phyloP scores from a whole-genome alignment of 2,329 filamentous ascomycete species.

The Colletotrichum sp. region DNA sequence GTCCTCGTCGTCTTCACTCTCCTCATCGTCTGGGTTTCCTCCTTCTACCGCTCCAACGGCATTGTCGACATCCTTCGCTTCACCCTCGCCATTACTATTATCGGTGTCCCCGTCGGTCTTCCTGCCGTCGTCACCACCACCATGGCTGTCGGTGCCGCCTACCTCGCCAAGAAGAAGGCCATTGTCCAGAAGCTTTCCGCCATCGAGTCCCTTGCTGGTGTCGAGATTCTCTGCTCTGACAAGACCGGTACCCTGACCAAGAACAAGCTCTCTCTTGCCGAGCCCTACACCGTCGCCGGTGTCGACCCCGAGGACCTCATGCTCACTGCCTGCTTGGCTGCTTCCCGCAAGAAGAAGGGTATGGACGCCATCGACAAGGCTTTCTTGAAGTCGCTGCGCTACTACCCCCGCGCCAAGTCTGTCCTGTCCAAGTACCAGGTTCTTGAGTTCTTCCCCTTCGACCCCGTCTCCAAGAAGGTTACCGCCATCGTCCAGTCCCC shows the following conservation, averaged over 20 bases:
- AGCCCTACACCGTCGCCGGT: constrained; percentile 83
- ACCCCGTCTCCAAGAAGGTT: constrained; percentile 94
- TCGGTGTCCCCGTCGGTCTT: constrained; percentile 92
- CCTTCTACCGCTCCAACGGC: constrained; percentile 84
- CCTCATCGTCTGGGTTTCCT: constrained; percentile 83
- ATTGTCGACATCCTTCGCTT: constrained; percentile 83
- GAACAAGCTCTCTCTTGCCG: constrained; percentile 88
- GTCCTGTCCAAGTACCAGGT: constrained; percentile 85
- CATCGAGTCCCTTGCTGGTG: constrained; percentile 90
- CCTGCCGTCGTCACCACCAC: constrained; percentile 93
- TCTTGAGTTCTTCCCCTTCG: constrained; percentile 85
- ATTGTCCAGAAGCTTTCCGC: constrained; percentile 93
- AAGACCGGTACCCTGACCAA: constrained; percentile 94
- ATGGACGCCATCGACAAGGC: constrained; percentile 95
- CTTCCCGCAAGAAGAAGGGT: constrained; percentile 93
- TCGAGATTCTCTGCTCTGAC: constrained; percentile 93
- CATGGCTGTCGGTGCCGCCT: constrained; percentile 92
- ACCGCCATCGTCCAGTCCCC: constrained; percentile 83
- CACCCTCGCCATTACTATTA: constrained; percentile 88
- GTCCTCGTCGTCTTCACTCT: constrained; percentile 82
- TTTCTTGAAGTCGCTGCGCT: constrained; percentile 84
- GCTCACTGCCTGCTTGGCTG: constrained; percentile 88
- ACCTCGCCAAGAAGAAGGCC: constrained; percentile 90
- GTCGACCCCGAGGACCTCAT: constrained; percentile 89
- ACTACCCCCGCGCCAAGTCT: constrained; percentile 82